Base-by-base conservation (phyloP, 805 yeast species). In the Ogataea allantospora region DNA sequence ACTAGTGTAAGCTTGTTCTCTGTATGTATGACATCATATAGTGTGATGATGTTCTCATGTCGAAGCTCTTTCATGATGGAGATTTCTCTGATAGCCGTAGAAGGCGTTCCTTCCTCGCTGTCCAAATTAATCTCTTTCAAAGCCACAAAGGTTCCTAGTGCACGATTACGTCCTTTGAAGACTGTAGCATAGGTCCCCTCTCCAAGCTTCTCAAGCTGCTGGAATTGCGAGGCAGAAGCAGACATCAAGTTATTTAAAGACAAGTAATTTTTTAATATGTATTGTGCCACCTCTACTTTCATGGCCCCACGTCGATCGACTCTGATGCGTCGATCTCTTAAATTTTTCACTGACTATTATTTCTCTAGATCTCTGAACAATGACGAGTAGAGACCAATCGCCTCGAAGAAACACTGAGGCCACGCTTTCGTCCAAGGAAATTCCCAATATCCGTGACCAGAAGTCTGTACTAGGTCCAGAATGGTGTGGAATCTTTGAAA, bases 161-260 rank as follows among this genome's bases (percentile, higher is more conserved):
- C 78, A 46, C 86, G 77, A 61, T 86, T 93, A 57, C 88, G 77
- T 27, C 85, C 99, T 56, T 91, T 93, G 68, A 91, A 93, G 22
- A 93, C 99, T n/a, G 96, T 95, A 53, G 99, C 99, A 65, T 93
- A 93, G 1, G 99, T 87, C 33, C 96, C 96, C 65, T 87, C 96
- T 27, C 96, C 96, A 25, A 87, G 73, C 67, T 87, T 87, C 60
- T 88, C 96, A 38, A 86, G 75, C 61, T 65, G 69, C 39, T 65
- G 69, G 43, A 65, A 65, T 53, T 67, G 73, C 6, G 71, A 66
- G 17, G 70, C 54, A 6, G 66, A 54, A 22, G 58, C 58, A 12
- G 65, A 58, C 64, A 58, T 59, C 4, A 19, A 13, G n/a, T n/a
- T n/a, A n/a, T 11, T 28, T 27, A 20, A 27, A 25, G 25, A n/a